Conservation (phyloP, 306 rosid genomes). For the Medicago truncatula region MtrunA17r5.0-ANR NC_053047.1:28636501-28637000, state of each 20-base stretch:
- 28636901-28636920: constrained; percentile 50
- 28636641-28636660: constrained; percentile 86
- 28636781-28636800: constrained; percentile 54
- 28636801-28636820: constrained; percentile 65
- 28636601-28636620: constrained; percentile 37
- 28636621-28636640: constrained; percentile 48
- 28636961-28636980: constrained; percentile 60
- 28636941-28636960: constrained; percentile 70
- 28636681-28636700: constrained; percentile 57
- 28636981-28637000: constrained; percentile 59
- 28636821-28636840: constrained; percentile 96
- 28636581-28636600: constrained; percentile 85
- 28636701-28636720: constrained; percentile 35
- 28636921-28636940: constrained; percentile 41
- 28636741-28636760: constrained; percentile 68
- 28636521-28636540: constrained; percentile 46
- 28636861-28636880: constrained; percentile 61
- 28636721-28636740: constrained; percentile 54
- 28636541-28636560: constrained; percentile 57
- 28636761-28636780: constrained; percentile 95
- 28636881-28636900: constrained; percentile 55
- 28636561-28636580: constrained; percentile 57
- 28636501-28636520: constrained; percentile 39
- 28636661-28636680: constrained; percentile 94
- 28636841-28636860: constrained; percentile 85